Conservation (phyloP, 164 flowering plant species). For the Macadamia integrifolia region DNA sequence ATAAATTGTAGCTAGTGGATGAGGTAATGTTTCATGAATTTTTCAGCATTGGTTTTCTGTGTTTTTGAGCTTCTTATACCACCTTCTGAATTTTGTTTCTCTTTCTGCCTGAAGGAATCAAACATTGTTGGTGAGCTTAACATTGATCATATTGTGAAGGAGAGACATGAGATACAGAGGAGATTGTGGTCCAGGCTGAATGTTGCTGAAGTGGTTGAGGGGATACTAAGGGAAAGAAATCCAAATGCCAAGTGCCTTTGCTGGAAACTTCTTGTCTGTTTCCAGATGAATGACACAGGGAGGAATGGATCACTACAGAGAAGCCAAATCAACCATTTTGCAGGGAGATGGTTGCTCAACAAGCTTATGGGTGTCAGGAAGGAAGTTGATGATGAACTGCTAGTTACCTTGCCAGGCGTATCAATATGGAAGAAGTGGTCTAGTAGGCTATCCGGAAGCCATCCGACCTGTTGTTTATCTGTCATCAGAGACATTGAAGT, state of each 20-base stretch:
- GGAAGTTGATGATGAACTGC: slow-evolving; percentile 32
- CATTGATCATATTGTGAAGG: slow-evolving; percentile 51
- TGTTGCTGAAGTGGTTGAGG: slow-evolving; percentile 65
- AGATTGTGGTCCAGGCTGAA: slow-evolving; percentile 68
- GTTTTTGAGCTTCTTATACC: not conserved
- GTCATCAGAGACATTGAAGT: slow-evolving; percentile 40
- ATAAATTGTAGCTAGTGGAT: too few relatives aligned
- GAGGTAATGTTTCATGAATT: not conserved
- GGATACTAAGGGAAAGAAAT: slow-evolving; percentile 47
- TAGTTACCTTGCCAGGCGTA: slow-evolving; percentile 49
- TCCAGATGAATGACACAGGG: slow-evolving; percentile 24
- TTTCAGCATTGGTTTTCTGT: not conserved
- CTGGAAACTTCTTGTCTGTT: slow-evolving; percentile 72
- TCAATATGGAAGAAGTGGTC: slow-evolving; percentile 78
- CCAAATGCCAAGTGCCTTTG: slow-evolving; percentile 58
- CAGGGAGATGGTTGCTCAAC: slow-evolving; percentile 58
- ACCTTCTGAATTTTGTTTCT: not conserved
- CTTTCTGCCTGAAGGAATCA: slow-evolving; percentile 37
- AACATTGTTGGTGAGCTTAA: slow-evolving; percentile 36
- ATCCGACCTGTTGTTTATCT: slow-evolving; percentile 55
- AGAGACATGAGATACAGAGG: slow-evolving; percentile 44
- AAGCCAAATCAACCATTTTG: slow-evolving; percentile 18
- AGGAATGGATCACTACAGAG: slow-evolving; percentile 8
- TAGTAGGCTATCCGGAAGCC: slow-evolving; percentile 16
- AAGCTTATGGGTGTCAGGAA: slow-evolving; percentile 56